These are phyloP conservation scores for Amphibolis antarctica DNA, from an alignment of 106 monocot species.

Conservation along the genomic window DNA sequence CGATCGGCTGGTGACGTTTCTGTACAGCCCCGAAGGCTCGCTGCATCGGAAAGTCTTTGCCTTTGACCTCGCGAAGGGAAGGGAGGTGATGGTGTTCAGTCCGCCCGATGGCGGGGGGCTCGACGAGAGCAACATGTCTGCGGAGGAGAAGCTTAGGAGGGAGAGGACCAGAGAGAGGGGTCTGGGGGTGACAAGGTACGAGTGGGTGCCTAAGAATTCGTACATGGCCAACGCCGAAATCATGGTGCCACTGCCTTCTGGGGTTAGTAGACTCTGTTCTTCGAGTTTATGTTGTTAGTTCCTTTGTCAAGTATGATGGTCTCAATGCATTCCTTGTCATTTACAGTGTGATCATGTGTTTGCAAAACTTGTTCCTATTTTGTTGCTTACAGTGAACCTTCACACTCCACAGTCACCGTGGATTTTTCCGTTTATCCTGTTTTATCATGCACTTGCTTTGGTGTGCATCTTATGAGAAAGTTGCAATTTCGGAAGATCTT, in stretches of 20 bases:
- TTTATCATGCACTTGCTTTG: too few relatives aligned
- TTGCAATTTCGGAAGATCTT: too few relatives aligned
- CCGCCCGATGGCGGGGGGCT: slow-evolving; percentile 84
- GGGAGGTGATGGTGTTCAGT: slow-evolving; percentile 58
- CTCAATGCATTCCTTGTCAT: too few relatives aligned
- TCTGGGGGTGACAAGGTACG: slow-evolving; percentile 76
- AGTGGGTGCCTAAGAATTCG: slow-evolving; percentile 44
- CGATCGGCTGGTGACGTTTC: slow-evolving; percentile 51
- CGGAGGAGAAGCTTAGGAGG: slow-evolving; percentile 82
- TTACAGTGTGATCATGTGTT: too few relatives aligned
- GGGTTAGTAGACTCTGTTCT: slow-evolving; percentile 36
- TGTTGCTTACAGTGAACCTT: too few relatives aligned
- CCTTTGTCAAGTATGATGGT: too few relatives aligned
- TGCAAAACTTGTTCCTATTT: too few relatives aligned
- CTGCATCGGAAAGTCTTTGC: slow-evolving; percentile 62
- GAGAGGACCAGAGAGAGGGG: slow-evolving; percentile 88
- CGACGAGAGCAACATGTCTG: slow-evolving; percentile 72
- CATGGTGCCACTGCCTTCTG: slow-evolving; percentile 82
- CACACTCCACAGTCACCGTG: too few relatives aligned
- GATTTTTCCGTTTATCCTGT: too few relatives aligned
- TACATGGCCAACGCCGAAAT: slow-evolving; percentile 18
- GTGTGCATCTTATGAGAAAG: too few relatives aligned
- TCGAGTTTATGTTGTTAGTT: neutral
- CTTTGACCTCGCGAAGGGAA: slow-evolving; percentile 33
- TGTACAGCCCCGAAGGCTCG: slow-evolving; percentile 69